Conservation (phyloP, 2,329 filamentous ascomycete species). For the Aspergillus pseudoglaucus region DNA sequence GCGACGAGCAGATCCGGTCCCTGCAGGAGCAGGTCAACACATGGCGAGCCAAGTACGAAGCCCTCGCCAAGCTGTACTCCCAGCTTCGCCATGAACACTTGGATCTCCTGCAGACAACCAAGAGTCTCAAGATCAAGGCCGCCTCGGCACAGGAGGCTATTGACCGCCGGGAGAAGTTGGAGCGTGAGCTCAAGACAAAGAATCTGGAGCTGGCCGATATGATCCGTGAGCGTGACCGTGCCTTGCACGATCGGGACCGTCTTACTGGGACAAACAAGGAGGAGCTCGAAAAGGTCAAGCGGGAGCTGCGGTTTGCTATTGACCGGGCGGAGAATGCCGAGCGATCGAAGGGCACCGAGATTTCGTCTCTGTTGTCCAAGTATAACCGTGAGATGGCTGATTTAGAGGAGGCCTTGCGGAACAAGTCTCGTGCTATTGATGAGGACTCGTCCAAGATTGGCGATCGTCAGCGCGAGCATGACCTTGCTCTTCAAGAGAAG, state of each 20-base stretch:
- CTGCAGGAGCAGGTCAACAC: slow-evolving; percentile 97
- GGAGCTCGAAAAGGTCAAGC: slow-evolving; percentile 87
- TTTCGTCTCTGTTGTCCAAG: slow-evolving; percentile 88
- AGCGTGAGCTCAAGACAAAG: slow-evolving; percentile 98
- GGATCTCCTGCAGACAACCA: slow-evolving; percentile 92
- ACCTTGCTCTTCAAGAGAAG: slow-evolving; percentile 80
- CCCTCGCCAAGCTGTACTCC: slow-evolving; percentile 92
- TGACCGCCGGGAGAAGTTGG: slow-evolving; percentile 85
- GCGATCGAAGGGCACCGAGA: slow-evolving; percentile 85
- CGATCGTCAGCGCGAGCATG: slow-evolving; percentile 78
- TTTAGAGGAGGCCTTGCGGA: slow-evolving; percentile 81
- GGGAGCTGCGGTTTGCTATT: slow-evolving; percentile 84
- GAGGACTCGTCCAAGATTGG: slow-evolving; percentile 71
- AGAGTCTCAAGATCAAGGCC: slow-evolving; percentile 90
- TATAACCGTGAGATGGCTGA: slow-evolving; percentile 97
- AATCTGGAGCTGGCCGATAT: slow-evolving; percentile 98
- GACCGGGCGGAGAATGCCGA: slow-evolving; percentile 90
- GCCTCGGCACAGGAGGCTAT: slow-evolving; percentile 96
- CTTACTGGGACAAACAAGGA: slow-evolving; percentile 81
- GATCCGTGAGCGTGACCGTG: slow-evolving; percentile 93
- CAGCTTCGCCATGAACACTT: slow-evolving; percentile 93
- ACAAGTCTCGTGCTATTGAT: slow-evolving; percentile 80
- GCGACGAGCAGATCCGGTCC: slow-evolving; percentile 87
- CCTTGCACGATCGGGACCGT: slow-evolving; percentile 86
- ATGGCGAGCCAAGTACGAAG: slow-evolving; percentile 95